Base-by-base conservation (phyloP, 2,329 filamentous ascomycete species). In the Colletotrichum abscissum region DNA sequence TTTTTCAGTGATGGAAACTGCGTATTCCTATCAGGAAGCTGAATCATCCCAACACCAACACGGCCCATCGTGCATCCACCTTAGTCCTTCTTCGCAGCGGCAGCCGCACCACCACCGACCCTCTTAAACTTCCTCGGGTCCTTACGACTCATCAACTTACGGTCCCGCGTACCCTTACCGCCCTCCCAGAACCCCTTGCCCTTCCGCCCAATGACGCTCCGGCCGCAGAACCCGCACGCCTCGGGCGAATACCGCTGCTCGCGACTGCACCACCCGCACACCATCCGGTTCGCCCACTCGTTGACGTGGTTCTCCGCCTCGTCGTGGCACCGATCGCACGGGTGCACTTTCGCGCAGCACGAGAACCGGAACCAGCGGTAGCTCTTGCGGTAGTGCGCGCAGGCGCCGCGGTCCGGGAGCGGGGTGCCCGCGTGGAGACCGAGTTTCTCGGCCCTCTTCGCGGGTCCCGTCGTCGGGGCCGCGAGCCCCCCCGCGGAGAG, bases 201-300 rank as follows among this genome's bases (percentile, higher is more conserved):
- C 78, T 90, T 92, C 75, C 83, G 87, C 0, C 93, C 91, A 65
- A 95, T 88, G 14, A 97, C 88, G 63, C 88, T 89, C 42, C 91
- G 86, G 62, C 92, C 92, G 79, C 94, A 97, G 78, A 94, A 90
- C 1, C 86, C 88, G 81, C 94, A 97, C 74, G 92, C 91, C 79
- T 95, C 93, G 1, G 93, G 91, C 26, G 91, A 86, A 82, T 94
- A 97, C 76, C 91, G 91, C 83, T 96, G 94, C 85, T 97, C 94
- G 64, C 94, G 87, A 75, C 92, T 94, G 82, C 94, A 94, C 85
- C 89, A 93, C 7, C 93, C 93, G 80, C 93, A 96, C 46, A 96
- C 90, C 93, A 97, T 97, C 62, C 94, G 87, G 78, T 92, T 94
- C 8, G 94, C 94, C 87, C 94, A 94, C 83, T 97, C 94, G 76